Evolutionary conservation across 108 stramenopile species (phyloP).

Genomic region (Conticribra guillardii): DNA sequence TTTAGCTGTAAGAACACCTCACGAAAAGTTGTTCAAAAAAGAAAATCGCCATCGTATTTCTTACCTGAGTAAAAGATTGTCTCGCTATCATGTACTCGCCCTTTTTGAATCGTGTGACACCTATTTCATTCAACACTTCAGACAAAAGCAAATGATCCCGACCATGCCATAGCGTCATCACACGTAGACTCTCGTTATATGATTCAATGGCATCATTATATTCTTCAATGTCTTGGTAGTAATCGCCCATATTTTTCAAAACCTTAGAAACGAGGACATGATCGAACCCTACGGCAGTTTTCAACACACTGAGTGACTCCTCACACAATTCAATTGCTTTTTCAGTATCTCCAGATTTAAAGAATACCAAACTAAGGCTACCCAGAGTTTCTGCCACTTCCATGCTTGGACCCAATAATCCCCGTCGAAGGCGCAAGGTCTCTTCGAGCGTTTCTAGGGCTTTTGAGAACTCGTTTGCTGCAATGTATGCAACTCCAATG

Average conservation of each 20-base stretch:
- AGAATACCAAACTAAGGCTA: constrained; percentile 29
- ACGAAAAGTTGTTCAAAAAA: too few relatives aligned
- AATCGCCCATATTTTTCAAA: constrained; percentile 50
- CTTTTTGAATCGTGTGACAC: constrained; percentile 48
- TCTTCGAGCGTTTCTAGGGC: constrained; percentile 42
- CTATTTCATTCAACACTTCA: constrained; percentile 52
- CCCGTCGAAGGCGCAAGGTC: constrained; percentile 25
- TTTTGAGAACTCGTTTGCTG: constrained; percentile 34
- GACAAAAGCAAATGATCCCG: constrained; percentile 40
- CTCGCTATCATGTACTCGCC: constrained; percentile 42
- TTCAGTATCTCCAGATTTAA: constrained; percentile 43
- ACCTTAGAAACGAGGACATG: constrained; percentile 41
- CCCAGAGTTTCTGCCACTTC: constrained; percentile 53
- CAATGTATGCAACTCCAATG: constrained; percentile 37
- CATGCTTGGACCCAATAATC: constrained; percentile 25
- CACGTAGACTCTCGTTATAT: constrained; percentile 47
- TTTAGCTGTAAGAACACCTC: too few relatives aligned
- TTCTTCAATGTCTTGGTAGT: constrained; percentile 30
- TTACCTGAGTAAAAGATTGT: constrained; percentile 50
- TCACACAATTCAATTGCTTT: constrained; percentile 43
- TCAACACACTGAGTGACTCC: constrained; percentile 39
- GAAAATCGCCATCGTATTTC: too few relatives aligned
- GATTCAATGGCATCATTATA: constrained; percentile 46
- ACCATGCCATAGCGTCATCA: constrained; percentile 47
- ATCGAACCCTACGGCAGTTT: constrained; percentile 34